Evolutionary conservation across 345 rosid species (phyloP), one percentile per base, ranked within the genome.

Genomic region (Brassica carinata): DNA sequence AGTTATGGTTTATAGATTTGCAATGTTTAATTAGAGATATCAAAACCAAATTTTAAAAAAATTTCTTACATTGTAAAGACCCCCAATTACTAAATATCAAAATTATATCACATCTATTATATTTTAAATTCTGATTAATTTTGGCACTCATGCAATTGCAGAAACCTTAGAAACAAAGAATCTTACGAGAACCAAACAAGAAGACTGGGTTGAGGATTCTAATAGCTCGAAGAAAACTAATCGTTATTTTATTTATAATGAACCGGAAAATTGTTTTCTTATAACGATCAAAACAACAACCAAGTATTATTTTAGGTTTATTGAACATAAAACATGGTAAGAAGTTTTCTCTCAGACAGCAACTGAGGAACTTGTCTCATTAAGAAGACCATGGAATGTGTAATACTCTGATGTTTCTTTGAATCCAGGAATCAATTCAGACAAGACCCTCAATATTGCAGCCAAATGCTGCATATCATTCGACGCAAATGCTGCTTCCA

Each of bases 391-490:
- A 83, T 74, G 81, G 80, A 89, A 96, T 0, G 87, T 80, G 70
- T 70, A 84, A 77, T 90, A 86, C 70, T 96, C 99, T 0, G 88
- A 17, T 38, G 94, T 89, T 83, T 79, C 88, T 71, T 75, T 85
- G 67, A 96, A 96, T 70, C 92, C 93, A 7, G 98, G 97, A 73
- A 82, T 81, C 73, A 91, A 81, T 77, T 94, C 99, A 3, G 91
- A 84, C 82, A 94, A 94, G 84, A 96, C 95, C 81, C 99, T 89
- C 79, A 96, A 82, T 55, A 94, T 97, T 2, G 98, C 96, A 58
- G 99, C 98, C 73, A 96, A 85, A 70, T 84, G 91, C 73, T 92
- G 96, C 2, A 94, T 71, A 77, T 96, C 90, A 38, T 86, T 87
- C 23, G 97, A 83, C 33, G 98, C 88, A 59, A 85, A 85, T 15